phyloP scores from a whole-genome alignment of 257 asterid species.

The Solanum ossicruentum region DNA sequence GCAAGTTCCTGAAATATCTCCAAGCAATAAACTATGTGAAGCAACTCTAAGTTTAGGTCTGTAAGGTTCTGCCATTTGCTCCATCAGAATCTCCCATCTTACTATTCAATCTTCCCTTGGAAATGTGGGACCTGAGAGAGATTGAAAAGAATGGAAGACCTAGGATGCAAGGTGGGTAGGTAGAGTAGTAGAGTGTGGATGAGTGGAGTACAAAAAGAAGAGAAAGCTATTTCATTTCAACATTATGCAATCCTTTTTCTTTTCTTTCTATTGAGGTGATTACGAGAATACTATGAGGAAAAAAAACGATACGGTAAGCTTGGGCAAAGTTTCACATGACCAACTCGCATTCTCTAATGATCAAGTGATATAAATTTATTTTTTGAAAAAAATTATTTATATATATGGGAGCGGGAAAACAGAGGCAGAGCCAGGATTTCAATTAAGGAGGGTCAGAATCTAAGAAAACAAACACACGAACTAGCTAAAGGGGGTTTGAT shows the following conservation, averaged over 20 bases:
- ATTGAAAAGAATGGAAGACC: neutral
- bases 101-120: neutral
- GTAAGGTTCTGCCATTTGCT: neutral
- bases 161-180: neutral
- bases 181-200: neutral
- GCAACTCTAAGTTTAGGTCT: neutral
- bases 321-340: neutral
- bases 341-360: neutral
- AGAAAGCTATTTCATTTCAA: neutral
- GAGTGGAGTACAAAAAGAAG: neutral
- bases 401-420: too few species aligned
- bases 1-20: neutral
- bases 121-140: neutral
- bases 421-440: too few species aligned
- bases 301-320: neutral
- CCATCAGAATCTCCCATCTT: neutral
- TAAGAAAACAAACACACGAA: too few species aligned
- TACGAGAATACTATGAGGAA: neutral
- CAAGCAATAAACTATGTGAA: neutral
- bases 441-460: too few species aligned
- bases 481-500: too few species aligned
- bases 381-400: neutral
- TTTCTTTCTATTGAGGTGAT: neutral
- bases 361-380: neutral
- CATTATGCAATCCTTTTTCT: neutral